Evolutionary conservation across 1,139 yeast genomes (phyloP), one percentile per base, ranked within the genome.

Genomic region (Saccharomycopsis crataegensis): DNA sequence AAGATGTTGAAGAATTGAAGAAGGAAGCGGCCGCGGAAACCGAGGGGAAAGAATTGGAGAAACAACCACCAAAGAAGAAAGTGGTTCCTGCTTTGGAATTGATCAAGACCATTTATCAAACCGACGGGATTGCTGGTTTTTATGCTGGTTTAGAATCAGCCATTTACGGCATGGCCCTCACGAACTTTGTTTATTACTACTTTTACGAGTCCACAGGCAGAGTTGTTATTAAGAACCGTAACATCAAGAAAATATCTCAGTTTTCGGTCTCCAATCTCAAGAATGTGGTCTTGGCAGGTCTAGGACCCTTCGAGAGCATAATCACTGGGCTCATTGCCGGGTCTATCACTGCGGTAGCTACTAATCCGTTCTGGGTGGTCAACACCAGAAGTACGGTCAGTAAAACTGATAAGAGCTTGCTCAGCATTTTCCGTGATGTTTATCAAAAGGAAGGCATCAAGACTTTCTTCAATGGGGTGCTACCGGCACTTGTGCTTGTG

Each of bases 341-440:
- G 0, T 79, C 91, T 8, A 79, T 90, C 46, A 89, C 97, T 2
- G 87, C 91, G 56, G 73, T 87, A 28, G 78, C 86, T 16, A 83
- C 96, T n/a, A 91, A 91, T 69, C 98, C 98, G 40, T 83, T 90
- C 62, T 90, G 98, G 98, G 96, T 89, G 42, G 94, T 93, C 54
- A 89, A 89, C 66, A 89, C 96, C 1, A 76, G 96, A 69, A 83
- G 86, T 83, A 86, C 95, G 5, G 85, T 77, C 41, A 63, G 65
- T 48, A 62, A 70, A 59, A 78, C 89, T 2, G 37, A 16, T 7
- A 48, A 51, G 37, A 51, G 46, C 36, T 54, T 52, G 31, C 63
- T 84, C 52, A 70, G 68, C 43, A 78, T 86, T 4, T 68, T 90
- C 53, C 55, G 76, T 53, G 80, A 85, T 38, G 86, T 91, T 53